Evolutionary conservation across 257 asterid genomes (phyloP).

Genomic region (Verbena officinalis): DNA sequence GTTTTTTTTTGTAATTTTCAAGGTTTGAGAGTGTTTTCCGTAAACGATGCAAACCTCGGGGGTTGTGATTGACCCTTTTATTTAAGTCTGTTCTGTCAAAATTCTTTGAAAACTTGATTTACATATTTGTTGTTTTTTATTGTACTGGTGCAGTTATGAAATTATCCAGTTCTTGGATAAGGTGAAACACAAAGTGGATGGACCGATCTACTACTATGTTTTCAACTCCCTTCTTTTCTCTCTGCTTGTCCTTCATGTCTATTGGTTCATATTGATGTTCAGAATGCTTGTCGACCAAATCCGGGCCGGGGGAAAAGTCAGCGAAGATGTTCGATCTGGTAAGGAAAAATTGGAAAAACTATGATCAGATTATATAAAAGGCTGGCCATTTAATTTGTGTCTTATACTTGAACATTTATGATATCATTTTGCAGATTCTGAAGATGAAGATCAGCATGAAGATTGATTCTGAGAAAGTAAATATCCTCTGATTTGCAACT

Average conservation of each 20-base stretch:
- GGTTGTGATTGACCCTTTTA: too few species aligned
- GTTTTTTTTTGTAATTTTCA: too few species aligned
- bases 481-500: background rate
- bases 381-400: background rate
- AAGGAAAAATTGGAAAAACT: slow-evolving; percentile 24
- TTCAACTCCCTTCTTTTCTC: slow-evolving; percentile 86
- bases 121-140: background rate
- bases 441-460: slow-evolving; percentile 69
- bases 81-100: too few species aligned
- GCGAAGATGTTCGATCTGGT: slow-evolving; percentile 97
- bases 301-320: slow-evolving; percentile 78
- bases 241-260: slow-evolving; percentile 83
- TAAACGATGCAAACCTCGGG: too few species aligned
- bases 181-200: slow-evolving; percentile 59
- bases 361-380: background rate
- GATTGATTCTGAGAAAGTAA: slow-evolving; percentile 45
- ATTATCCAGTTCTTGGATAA: slow-evolving; percentile 49
- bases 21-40: too few species aligned
- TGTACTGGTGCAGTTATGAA: slow-evolving; percentile 64
- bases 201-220: slow-evolving; percentile 76
- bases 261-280: slow-evolving; percentile 87
- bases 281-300: slow-evolving; percentile 89
- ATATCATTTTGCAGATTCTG: slow-evolving; percentile 60
- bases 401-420: background rate
- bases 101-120: background rate